Percentiles rank a stretch among this genome's conserved stretches.
phyloP scores from a whole-genome alignment of 129 eudicot genomes.

The Flaveria sonorensis region DNA sequence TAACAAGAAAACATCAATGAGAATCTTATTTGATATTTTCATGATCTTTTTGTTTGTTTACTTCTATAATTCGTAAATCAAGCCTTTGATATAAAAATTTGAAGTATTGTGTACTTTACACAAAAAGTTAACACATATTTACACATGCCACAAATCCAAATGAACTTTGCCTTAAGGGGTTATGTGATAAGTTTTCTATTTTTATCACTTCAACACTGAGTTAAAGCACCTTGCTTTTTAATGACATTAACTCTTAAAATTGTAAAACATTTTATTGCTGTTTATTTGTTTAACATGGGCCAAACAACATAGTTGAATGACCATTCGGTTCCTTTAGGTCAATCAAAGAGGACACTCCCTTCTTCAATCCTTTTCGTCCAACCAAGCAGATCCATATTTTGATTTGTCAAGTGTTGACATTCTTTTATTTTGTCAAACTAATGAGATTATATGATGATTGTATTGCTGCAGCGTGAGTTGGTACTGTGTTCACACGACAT shows the following conservation, averaged over 20 bases:
- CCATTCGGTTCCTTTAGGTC: neutral
- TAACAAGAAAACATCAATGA: no score
- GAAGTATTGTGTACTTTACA: no score
- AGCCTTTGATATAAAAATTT: no score
- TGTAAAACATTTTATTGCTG: neutral
- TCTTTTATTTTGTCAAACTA: neutral
- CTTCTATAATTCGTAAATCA: no score
- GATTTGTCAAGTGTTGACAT: neutral
- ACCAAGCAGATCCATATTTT: neutral
- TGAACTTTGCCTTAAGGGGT: neutral
- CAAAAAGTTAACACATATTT: neutral
- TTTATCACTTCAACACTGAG: neutral
- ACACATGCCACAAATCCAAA: neutral
- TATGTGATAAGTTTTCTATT: neutral
- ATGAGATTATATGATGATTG: conserved; percentile 9
- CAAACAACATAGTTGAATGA: neutral
- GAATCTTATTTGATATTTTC: no score
- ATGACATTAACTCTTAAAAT: neutral
- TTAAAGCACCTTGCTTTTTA: neutral
- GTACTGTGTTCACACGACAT: conserved; percentile 75
- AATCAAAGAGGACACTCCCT: neutral
- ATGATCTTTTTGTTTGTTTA: no score
- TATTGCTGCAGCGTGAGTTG: conserved; percentile 80
- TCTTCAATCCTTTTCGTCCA: neutral
- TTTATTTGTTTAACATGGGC: neutral